Evolutionary conservation across 805 yeast species (phyloP), one percentile per base, ranked within the genome.

Genomic region (Wickerhamiella slavikovae): DNA sequence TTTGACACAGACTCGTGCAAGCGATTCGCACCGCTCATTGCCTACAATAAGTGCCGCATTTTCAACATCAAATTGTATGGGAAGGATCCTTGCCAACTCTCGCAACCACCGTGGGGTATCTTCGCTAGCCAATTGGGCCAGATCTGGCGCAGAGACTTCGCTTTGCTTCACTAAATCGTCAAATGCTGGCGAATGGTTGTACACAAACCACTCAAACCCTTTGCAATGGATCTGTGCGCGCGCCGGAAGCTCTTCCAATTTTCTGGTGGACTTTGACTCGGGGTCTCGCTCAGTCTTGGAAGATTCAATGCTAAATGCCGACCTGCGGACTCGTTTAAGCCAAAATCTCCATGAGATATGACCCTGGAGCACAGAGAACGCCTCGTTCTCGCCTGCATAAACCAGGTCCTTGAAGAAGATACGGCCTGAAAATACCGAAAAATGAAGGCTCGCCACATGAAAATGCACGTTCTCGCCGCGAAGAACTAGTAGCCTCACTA

Each of bases 321-420:
- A 38, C 35, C 37, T 35, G 38, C 64, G 52, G 12, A 60, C 48
- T 4, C 51, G 46, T 6, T 24, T 52, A 29, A 79, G 55, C 96
- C 96, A 89, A 48, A 80, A 85, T 35, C 91, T 52, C 96, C 96
- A 89, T 0, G 92, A 77, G 17, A 85, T 45, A 40, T 68, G 66
- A 1, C 85, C 75, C 35, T 72, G 71, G 17, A 77, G 61, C 1
- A 77, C 59, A 7, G 79, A 65, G 1, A 79, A 44, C 2, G 92
- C 69, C 36, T 69, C 68, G 51, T 83, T 74, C 28, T 68, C 59
- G n/a, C 80, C 75, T 4, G 77, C 66, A 9, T 78, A 58, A 3
- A 76, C 66, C 13, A 83, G 45, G 47, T 82, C 79, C 39, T 73
- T 75, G 44, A 82, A 68, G 44, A 77, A 68, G 6, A 85, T 32